Evolutionary conservation across 2,329 filamentous ascomycete genomes (phyloP), one percentile per base, ranked within the genome.

Genomic region (Alternaria panax): DNA sequence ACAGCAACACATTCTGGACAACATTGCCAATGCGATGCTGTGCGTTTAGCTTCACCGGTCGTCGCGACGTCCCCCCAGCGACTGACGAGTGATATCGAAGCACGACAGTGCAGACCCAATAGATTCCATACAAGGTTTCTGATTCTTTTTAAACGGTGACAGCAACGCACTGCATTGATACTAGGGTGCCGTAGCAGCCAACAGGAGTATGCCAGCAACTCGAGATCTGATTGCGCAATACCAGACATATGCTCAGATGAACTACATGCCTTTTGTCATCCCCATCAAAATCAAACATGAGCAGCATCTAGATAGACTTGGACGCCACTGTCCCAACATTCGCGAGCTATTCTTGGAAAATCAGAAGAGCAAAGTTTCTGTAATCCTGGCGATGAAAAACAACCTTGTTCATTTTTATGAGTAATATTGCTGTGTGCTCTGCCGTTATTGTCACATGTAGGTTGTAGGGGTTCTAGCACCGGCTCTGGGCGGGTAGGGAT

Each of bases 371-470:
- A 51, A 27, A 59, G 56, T 48, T 51, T 57, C 30, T 24, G 43
- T 36, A 47, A 52, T 43, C 51, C 60, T 51, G 40, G 50, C 22
- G 42, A 24, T 18, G 30, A 22, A 48, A 22, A 30, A 41, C 36
- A 63, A 57, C 50, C 54, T 32, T 54, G 60, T 24, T 36, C 32
- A 47, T 36, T 34, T 32, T 20, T 54, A 52, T 52, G 57, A 45
- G 59, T 57, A 68, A 64, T 69, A 66, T 70, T 46, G 40, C 51
- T 28, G 45, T 34, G 22, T 34, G 48, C 62, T 63, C 53, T 54
- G 46, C 51, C 40, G 58, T 65, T 63, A 68, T 70, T 68, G 59
- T 66, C 68, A 67, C 62, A 68, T 72, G 71, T 71, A 70, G 64
- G 54, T 55, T 53, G 34, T 41, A 51, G 57, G 58, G 56, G 56